Base-by-base conservation (phyloP, 441 rosid species). In the Corymbia citriodora region DNA sequence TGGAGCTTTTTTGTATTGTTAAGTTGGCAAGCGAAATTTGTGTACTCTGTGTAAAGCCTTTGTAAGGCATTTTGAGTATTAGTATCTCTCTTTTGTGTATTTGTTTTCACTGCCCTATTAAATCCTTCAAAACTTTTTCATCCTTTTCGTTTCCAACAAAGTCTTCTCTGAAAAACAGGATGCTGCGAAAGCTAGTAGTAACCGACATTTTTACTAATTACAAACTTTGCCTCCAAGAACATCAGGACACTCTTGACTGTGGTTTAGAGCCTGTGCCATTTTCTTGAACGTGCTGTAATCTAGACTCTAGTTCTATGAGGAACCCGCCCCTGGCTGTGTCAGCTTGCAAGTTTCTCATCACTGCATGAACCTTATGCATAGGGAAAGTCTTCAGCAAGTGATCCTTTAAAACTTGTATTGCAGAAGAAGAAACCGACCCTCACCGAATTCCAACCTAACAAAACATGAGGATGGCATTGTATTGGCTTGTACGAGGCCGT, bases 341-440 rank as follows among this genome's bases (percentile, higher is more conserved):
- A 23, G 52, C 52, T 45, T 40, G n/a, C 52, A 2, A 79, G 85
- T 79, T 79, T 79, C n/a, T 45, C 85, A 23, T 79, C 85, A 79
- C 52, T 23, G 52, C 52, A 79, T 45, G 85, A n/a, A 45, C 15
- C 63, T 87, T 53, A 53, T 55, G 53, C 21, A 1, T n/a, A n/a
- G 45, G 48, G 61, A 87, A 87, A 81, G 87, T 49, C 27, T 18
- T 81, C 14, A 21, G 53, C n/a, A 21, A 45, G 45, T 87, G 3
- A 3, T 52, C 57, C 16, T 52, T 72, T 55, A 14, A 45, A 45
- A 79, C 63, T 86, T 91, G 31, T 90, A 81, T 49, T 92, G 97
- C 96, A 98, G 99, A 98, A 92, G 98, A 98, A 91, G 99, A 97
- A 94, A 94, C 94, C 9, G 98, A 96, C 61, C 98, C 98, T 15